A percentile compares a stretch with the other conserved stretches of the same genome.
Conservation (phyloP, 1,284 basidiomycete species). For the Sanguinoderma infundibulare region DNA sequence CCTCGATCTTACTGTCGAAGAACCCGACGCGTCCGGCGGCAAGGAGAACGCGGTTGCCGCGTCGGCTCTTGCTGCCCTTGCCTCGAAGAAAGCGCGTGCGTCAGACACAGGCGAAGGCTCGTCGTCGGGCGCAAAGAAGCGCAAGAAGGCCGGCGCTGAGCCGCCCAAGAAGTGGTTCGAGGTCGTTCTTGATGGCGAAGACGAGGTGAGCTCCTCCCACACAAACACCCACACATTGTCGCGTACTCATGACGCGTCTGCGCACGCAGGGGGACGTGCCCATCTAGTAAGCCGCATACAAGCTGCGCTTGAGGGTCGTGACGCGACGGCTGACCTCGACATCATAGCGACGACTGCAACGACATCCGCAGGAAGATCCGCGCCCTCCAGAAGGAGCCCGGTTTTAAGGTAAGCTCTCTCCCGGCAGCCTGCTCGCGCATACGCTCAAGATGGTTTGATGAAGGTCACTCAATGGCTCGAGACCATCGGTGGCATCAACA, state of each 20-base stretch:
- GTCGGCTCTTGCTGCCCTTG: constrained; percentile 3
- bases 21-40: constrained; percentile 4
- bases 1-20: constrained; percentile 8
- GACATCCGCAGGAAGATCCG: constrained; percentile 53
- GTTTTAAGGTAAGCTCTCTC: constrained; percentile 42
- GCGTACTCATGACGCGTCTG: neutral
- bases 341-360: constrained; percentile 48
- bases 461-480: constrained; percentile 49
- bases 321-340: neutral
- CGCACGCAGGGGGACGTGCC: constrained; percentile 31
- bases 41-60: constrained; percentile 6
- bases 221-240: neutral
- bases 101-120: constrained; percentile 39
- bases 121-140: constrained; percentile 28
- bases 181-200: constrained; percentile 39
- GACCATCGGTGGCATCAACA: constrained; percentile 52
- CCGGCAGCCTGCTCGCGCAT: too few species aligned
- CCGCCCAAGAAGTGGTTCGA: constrained; percentile 34
- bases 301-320: neutral
- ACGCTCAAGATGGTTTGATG: neutral
- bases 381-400: constrained; percentile 43
- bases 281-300: constrained; percentile 33
- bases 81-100: constrained; percentile 61
- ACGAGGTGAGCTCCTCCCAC: constrained; percentile 24
- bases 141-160: constrained; percentile 24